Evolutionary conservation across 1,284 basidiomycete genomes (phyloP), one percentile per base, ranked within the genome.

Genomic region (Leccinum holopus): DNA sequence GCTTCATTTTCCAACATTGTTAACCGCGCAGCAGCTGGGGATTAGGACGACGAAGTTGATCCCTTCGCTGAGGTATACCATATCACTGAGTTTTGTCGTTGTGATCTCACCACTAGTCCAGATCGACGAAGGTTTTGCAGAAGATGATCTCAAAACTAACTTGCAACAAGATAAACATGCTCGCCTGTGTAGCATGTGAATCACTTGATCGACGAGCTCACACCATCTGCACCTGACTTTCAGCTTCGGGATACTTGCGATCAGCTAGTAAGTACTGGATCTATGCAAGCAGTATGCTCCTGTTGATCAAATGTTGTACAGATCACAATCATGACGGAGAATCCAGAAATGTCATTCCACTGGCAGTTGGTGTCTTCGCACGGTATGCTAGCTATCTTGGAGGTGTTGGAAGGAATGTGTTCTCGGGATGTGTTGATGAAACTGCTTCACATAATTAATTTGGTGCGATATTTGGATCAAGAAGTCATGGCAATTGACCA

Each of bases 361-460:
- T 25, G 25, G 25, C 25, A 98, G 68, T 84, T 98, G 49, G 91
- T 98, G 11, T 89, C 90, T 12, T 90, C 91, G 0, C 97, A 98
- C 77, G 97, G 97, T 5, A 92, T 98, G 87, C 81, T 98, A 7
- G 94, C 95, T 1, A 91, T 98, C 61, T 78, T 98, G 67, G 96
- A 98, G 75, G 91, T 97, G 0, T 78, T 99, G 41, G 96, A 98
- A 76, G 86, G 87, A 14, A 87, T 90, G 60, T 86, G 85, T 63
- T 91, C 90, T 16, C 82, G 94, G 61, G 95, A 97, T 64, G 90
- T 97, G 2, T 86, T 89, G 30, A 84, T 93, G 74, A 89, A 91
- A 69, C 75, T 98, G 37, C 79, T 99, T 65, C 90, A 93, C 67
- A 91, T 98, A 62, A 87, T 98, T 68, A 98, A 98, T 71, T 75